These are phyloP conservation scores for Penstemon eatonii DNA, from an alignment of 257 asterid species.

Conservation along the genomic window DNA sequence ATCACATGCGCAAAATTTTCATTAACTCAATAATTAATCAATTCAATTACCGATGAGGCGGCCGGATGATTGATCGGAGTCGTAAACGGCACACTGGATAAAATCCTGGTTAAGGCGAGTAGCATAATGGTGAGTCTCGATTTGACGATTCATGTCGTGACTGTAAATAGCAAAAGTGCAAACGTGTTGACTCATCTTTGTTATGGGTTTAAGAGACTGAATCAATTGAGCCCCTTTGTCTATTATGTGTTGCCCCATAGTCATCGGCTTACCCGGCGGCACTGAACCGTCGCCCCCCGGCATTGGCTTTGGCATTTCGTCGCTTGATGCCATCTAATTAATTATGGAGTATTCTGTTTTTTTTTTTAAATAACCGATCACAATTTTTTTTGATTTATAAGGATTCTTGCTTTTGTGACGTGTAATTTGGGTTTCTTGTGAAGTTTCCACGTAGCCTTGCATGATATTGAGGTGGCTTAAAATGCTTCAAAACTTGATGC, in stretches of 20 bases:
- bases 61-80: constrained; percentile 61
- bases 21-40: too few species aligned
- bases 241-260: constrained; percentile 45
- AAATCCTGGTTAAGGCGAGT: constrained; percentile 66
- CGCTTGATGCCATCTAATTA: constrained; percentile 57
- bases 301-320: constrained; percentile 45
- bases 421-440: constrained; percentile 21
- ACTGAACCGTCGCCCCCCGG: constrained; percentile 60
- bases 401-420: neutral
- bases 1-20: too few species aligned
- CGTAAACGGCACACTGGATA: constrained; percentile 84
- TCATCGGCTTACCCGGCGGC: constrained; percentile 75
- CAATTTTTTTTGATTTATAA: neutral
- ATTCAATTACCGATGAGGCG: constrained; percentile 65
- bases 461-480: constrained; percentile 37
- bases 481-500: constrained; percentile 20
- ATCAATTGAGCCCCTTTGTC: constrained; percentile 66
- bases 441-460: constrained; percentile 33
- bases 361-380: neutral
- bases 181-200: constrained; percentile 68
- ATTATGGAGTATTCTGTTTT: neutral
- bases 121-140: constrained; percentile 71
- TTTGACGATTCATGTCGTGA: constrained; percentile 81
- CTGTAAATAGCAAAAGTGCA: constrained; percentile 84
- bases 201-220: constrained; percentile 69